Evolutionary conservation across 768 basidiomycete genomes (phyloP), one percentile per base, ranked within the genome.

Genomic region (Rhodocollybia butyracea): DNA sequence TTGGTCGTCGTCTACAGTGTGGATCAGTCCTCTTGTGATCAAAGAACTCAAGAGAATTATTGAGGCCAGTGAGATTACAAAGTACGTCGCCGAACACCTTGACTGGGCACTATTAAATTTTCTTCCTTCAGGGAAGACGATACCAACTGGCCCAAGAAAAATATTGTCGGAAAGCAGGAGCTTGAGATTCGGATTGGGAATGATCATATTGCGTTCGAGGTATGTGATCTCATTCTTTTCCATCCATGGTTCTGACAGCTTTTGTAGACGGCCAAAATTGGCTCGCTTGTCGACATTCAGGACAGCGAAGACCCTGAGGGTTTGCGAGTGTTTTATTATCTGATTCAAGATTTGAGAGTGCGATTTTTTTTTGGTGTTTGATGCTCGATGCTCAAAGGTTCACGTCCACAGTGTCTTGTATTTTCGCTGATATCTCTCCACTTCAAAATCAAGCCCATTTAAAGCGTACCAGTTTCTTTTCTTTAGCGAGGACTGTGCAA

Each of bases 371-470:
- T 7, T 19, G 26, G 12, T 47, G 46, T 19, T 24, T 39, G 29
- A 8, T 34, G 1, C 39, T 57, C 29, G 47, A 12, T 45, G 2
- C 29, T 50, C 60, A n/a, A 39, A 13, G 21, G n/a, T 29, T 31
- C 48, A 24, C 58, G 26, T 43, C 24, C 29, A 5, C 64, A 99
- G 96, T 98, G 95, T 73, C 82, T 98, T 57, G 95, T 99, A 62
- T 97, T 98, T 72, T 98, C 97, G 8, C 82, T 99, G 59, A 98
- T 99, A 68, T 93, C 94, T 2, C 83, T 99, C 34, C 96, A 99
- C 79, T 98, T 99, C 88, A 98, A 98, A 77, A 98, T 99, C 81
- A 98, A 99, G 80, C 97, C 97, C 15, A 98, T 94, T 63, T 94
- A 84, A 74, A 42, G 13, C 2, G 22, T 12, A 34, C n/a, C 30